Base-by-base conservation (phyloP, 2,329 filamentous ascomycete genomes). In the Xylaria multiplex region DNA sequence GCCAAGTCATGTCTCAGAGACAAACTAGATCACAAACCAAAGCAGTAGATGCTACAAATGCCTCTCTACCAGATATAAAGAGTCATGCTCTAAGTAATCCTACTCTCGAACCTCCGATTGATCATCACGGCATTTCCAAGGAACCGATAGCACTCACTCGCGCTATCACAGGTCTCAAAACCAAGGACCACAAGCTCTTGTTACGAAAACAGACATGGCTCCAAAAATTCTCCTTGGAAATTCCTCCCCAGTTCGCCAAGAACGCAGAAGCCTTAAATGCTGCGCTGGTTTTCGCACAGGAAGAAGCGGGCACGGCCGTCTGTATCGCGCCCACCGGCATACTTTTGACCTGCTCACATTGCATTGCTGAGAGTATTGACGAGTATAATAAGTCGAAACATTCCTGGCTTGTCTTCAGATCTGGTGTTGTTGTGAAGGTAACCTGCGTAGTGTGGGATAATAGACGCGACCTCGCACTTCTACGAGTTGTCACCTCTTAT, bases 241-340 rank as follows among this genome's bases (percentile, higher is more conserved):
- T 63, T 16, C 54, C 61, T 16, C 24, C 1, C 14, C 45, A 30
- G 16, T 62, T 55, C 50, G n/a, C 42, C 7, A 62, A 30, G 4
- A 42, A 57, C 35, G 14, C 19, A 40, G 37, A 11, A 11, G 59
- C 43, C 42, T 16, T 55, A 27, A 42, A 62, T 37, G 50, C 50
- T 19, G 56, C 59, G 6, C 59, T 62, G 3, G 59, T 56, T 2
- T 56, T 62, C 24, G 59, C 59, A 11, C 59, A 57, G 16, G 59
- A 62, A 19, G 59, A 62, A 55, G 59, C 59, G 9, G 59, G 59
- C 27, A 62, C 59, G 11, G 59, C 59, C 2, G 59, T 54, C 19
- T 62, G 40, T 13, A 62, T 62, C 30, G 40, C 49, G 7, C 57
- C 57, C 9, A 59, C 40, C 6, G 57, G 61, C 53, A 30, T 59